phyloP scores from a whole-genome alignment of 495 filamentous ascomycete species.

The Aspergillus ellipticus region DNA sequence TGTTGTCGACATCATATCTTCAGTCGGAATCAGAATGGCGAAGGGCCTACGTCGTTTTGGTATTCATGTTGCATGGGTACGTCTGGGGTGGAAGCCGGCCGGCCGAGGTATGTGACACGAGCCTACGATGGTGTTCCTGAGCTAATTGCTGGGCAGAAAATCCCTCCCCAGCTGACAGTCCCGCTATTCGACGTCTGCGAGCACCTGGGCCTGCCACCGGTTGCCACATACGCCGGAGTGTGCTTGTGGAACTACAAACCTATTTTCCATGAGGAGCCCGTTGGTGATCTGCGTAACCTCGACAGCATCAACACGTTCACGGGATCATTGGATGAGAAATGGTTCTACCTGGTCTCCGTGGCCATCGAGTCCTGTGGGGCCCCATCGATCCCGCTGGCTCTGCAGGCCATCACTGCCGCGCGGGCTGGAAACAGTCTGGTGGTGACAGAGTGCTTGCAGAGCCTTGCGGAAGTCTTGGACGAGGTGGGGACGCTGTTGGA shows the following conservation, averaged over 20 bases:
- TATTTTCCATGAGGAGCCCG: conserved; percentile 72
- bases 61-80: conserved; percentile 87
- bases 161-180: conserved; percentile 80
- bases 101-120: conserved; percentile 53
- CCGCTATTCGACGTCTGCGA: conserved; percentile 76
- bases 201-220: conserved; percentile 82
- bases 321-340: conserved; percentile 93
- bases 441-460: conserved; percentile 69
- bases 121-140: neutral
- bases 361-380: conserved; percentile 93
- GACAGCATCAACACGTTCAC: conserved; percentile 85
- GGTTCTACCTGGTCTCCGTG: conserved; percentile 95
- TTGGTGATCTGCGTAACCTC: conserved; percentile 80
- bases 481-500: conserved; percentile 70
- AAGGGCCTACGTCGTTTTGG: conserved; percentile 81
- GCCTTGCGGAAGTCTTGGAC: conserved; percentile 82
- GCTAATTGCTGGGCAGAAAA: conserved; percentile 46
- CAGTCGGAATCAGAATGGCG: conserved; percentile 84
- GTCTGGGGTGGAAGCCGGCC: conserved; percentile 91
- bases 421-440: conserved; percentile 61
- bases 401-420: conserved; percentile 80
- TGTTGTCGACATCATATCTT: conserved; percentile 77
- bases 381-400: conserved; percentile 83
- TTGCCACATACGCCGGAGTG: conserved; percentile 90
- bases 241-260: conserved; percentile 96